A percentile compares a stretch with the other conserved stretches of the same genome.
Evolutionary conservation across 805 yeast genomes (phyloP).

Genomic region (Suhomyces faveliae): DNA sequence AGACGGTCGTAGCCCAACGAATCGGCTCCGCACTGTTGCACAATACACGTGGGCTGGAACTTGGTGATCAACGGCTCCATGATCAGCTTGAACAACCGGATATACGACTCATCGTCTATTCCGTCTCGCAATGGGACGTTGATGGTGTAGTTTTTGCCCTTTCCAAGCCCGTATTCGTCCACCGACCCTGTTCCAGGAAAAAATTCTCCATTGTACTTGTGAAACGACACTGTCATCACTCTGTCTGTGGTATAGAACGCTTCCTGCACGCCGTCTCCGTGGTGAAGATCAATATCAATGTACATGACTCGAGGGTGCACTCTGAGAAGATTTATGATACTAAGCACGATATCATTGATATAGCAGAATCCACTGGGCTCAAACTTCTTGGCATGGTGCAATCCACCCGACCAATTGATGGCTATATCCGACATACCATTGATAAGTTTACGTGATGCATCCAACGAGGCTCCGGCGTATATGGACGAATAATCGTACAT

Average conservation of each 20-base stretch:
- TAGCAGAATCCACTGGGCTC: constrained; percentile 97
- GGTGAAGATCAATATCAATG: constrained; percentile 93
- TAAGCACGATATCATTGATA: constrained; percentile 88
- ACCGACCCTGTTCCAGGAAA: constrained; percentile 97
- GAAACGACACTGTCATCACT: constrained; percentile 95
- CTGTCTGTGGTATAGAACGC: constrained; percentile 93
- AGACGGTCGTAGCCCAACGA: constrained; percentile 89
- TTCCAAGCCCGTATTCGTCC: constrained; percentile 85
- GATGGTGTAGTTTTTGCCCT: constrained; percentile 82
- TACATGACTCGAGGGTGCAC: constrained; percentile 92
- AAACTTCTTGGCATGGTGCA: constrained; percentile 92
- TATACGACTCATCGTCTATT: constrained; percentile 87
- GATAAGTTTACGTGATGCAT: constrained; percentile 83
- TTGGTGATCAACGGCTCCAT: constrained; percentile 88
- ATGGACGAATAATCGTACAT: constrained; percentile 85
- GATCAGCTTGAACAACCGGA: constrained; percentile 72
- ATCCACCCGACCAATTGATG: constrained; percentile 94
- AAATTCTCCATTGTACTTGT: constrained; percentile 89
- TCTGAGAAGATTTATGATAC: constrained; percentile 78
- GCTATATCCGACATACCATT: constrained; percentile 91
- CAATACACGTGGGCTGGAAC: constrained; percentile 91
- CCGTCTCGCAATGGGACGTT: constrained; percentile 95
- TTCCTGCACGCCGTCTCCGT: constrained; percentile 98
- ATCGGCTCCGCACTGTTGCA: constrained; percentile 97
- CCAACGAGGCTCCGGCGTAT: constrained; percentile 91